Evolutionary conservation across 2,329 filamentous ascomycete species (phyloP).

Genomic region (Dactylellina sp.): DNA sequence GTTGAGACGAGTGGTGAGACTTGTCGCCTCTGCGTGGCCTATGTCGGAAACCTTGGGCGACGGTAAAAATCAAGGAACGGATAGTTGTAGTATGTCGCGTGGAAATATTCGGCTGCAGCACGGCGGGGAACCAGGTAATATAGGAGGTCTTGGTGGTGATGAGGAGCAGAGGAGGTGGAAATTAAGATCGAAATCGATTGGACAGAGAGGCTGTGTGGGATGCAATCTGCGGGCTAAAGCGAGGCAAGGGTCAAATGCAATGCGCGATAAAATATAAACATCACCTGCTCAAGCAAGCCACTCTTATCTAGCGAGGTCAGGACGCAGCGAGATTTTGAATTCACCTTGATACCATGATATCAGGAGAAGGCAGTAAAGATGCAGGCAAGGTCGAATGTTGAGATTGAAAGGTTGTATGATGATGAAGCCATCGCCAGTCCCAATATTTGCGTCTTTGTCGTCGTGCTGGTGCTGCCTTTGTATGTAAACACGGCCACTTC

Average conservation of each 20-base stretch:
- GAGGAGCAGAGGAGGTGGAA: slow-evolving; percentile 48
- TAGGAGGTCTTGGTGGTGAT: slow-evolving; percentile 18
- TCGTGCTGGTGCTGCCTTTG: slow-evolving; percentile 28
- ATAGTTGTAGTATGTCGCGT: not conserved
- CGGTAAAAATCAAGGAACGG: slow-evolving; percentile 16
- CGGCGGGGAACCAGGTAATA: slow-evolving; percentile 7
- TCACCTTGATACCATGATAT: not conserved
- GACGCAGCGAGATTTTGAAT: not conserved
- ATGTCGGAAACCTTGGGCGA: slow-evolving; percentile 27
- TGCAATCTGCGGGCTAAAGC: slow-evolving; percentile 47
- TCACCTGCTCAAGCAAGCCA: slow-evolving; percentile 11
- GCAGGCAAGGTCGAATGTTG: slow-evolving; percentile 6
- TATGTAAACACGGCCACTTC: slow-evolving; percentile 42
- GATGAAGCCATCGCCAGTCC: slow-evolving; percentile 8
- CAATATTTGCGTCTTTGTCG: slow-evolving; percentile 35
- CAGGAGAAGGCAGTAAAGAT: not conserved
- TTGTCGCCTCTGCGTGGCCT: slow-evolving; percentile 34
- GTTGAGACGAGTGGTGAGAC: slow-evolving; percentile 22
- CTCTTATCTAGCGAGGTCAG: not conserved
- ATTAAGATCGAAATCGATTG: slow-evolving; percentile 35
- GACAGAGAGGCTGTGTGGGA: slow-evolving; percentile 17
- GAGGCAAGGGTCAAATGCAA: slow-evolving; percentile 52
- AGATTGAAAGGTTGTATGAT: not conserved
- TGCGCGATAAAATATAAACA: slow-evolving; percentile 55
- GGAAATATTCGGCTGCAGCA: not conserved